These are phyloP conservation scores for Hanseniaspora guilliermondii DNA, from an alignment of 805 yeast genomes.

Conservation along the genomic window DNA sequence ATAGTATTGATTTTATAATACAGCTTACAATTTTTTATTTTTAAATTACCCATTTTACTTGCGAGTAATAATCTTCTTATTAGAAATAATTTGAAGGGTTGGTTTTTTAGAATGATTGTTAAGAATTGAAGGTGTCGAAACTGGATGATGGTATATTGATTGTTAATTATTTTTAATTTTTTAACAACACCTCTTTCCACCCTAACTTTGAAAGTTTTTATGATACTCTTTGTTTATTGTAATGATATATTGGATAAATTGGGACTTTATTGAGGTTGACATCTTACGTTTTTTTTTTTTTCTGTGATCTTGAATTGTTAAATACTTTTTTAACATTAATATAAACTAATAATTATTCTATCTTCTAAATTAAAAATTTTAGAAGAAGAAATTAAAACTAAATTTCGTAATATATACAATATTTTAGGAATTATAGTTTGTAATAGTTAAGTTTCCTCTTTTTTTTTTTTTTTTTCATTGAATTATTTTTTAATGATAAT, in stretches of 20 bases:
- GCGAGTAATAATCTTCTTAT: conserved; percentile 13
- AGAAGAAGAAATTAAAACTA: too few relatives aligned
- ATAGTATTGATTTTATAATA: neutral
- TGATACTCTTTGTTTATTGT: conserved; percentile 17
- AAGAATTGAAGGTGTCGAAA: conserved; percentile 21
- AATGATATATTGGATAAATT: conserved; percentile 19
- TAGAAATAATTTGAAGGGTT: conserved; percentile 2
- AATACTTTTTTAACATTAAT: neutral
- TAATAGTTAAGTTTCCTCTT: too few relatives aligned
- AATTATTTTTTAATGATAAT: neutral
- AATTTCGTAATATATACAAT: too few relatives aligned
- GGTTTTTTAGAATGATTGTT: conserved; percentile 5
- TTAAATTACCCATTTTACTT: conserved; percentile 9
- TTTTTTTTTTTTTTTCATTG: too few relatives aligned
- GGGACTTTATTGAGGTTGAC: conserved; percentile 14
- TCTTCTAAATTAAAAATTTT: too few relatives aligned
- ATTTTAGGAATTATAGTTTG: too few relatives aligned
- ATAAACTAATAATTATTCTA: too few relatives aligned
- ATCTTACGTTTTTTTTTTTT: neutral
- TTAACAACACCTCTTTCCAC: conserved; percentile 26
- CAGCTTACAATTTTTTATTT: conserved; percentile 7
- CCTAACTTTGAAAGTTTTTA: conserved; percentile 22
- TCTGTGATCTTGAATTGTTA: neutral
- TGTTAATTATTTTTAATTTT: conserved; percentile 10
- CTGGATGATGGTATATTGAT: conserved; percentile 28